phyloP scores from a whole-genome alignment of 2,329 filamentous ascomycete genomes.

The Gnomoniopsis smithogilvyi region DNA sequence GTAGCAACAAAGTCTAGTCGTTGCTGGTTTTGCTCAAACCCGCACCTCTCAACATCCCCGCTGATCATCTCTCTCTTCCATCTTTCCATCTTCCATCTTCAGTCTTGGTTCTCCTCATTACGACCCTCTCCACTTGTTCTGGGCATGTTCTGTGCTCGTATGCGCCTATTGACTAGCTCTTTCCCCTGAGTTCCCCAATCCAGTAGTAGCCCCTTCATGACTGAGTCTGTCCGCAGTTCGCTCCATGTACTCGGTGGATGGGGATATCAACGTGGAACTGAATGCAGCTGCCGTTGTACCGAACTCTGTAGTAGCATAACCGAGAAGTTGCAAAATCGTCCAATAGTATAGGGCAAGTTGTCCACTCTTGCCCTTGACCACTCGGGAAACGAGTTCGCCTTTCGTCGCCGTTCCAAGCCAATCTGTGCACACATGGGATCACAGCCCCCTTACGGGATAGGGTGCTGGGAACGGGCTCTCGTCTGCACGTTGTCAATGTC shows the following conservation, averaged over 20 bases:
- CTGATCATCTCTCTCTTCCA: not conserved
- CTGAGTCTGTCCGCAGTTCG: not conserved
- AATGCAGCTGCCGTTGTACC: not conserved
- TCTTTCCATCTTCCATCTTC: not conserved
- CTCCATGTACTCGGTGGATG: not conserved
- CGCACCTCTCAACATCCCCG: not conserved
- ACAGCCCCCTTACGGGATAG: not conserved
- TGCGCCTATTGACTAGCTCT: not conserved
- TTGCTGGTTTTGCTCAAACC: not conserved
- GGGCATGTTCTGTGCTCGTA: not conserved
- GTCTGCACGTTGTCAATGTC: conserved; percentile 1
- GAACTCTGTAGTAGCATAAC: not conserved
- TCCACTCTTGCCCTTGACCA: not conserved
- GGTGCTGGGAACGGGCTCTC: too few species aligned
- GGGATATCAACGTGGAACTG: not conserved
- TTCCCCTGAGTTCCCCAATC: not conserved
- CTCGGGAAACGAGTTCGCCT: not conserved
- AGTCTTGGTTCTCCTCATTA: not conserved
- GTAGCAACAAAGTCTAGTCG: conserved; percentile 10
- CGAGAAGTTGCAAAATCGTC: not conserved
- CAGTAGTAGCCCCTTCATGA: not conserved
- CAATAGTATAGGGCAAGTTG: not conserved
- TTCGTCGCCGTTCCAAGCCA: not conserved
- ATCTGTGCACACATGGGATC: not conserved
- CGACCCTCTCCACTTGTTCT: not conserved